Evolutionary conservation across 768 basidiomycete species (phyloP), one percentile per base, ranked within the genome.

Genomic region (Leucocoprinus leucothites): DNA sequence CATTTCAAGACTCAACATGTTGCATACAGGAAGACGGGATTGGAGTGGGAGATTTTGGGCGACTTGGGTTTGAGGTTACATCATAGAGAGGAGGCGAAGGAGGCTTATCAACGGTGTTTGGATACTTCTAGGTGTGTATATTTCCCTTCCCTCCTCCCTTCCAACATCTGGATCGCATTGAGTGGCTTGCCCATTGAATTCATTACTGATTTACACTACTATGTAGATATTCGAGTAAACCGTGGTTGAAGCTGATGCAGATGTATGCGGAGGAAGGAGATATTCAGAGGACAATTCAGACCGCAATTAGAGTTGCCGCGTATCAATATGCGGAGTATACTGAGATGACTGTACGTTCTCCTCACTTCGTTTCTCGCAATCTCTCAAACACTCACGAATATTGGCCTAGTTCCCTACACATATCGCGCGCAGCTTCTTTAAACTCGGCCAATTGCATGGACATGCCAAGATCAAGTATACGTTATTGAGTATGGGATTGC

Each of bases 1-100:
- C 97, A 99, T 67, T 99, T 97, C 82, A 98, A 97, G 67, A 95
- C 94, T 2, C 96, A 98, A 68, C 95, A 97, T 60, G 90, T 98
- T 55, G 94, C 95, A 0, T 99, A 99, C 68, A 85, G 94, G 57
- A 98, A 98, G 75, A 98, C 96, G 0, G 94, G 91, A 0, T 71
- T 92, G 18, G 97, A 99, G 70, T 99, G 97, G 96, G 97, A 98
- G 73, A 96, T 98, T 44, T 77, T 99, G 21, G 97, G 96, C 8
- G 97, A 98, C 65, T 74, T 99, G 19, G 97, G 95, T 7, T 64
- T 89, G 43, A 85, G 97, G n/a, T 69, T 99, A 53, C 91, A 96
- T 65, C 97, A 98, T 74, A 95, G 93, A 69, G 97, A 99, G 65
- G 97, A 99, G 65, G 94, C 94, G 34, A 98, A 99, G 71, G 97